These are phyloP conservation scores for Arthroderma sp. DNA, from an alignment of 2,329 filamentous ascomycete species.

Conservation along the genomic window DNA sequence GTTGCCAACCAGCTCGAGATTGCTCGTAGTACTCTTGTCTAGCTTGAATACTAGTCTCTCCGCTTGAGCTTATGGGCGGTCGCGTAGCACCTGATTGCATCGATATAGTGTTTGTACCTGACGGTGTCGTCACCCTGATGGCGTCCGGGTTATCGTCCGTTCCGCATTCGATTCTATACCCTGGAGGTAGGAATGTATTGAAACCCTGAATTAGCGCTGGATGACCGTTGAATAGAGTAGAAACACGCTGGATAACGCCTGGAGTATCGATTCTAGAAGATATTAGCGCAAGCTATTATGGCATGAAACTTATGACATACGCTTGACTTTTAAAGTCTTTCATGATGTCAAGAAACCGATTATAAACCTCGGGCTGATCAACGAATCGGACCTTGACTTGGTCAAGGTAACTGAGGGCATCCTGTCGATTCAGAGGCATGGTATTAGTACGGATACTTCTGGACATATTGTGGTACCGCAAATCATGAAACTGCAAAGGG, in stretches of 20 bases:
- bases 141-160: constrained; percentile 88
- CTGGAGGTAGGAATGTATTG: constrained; percentile 91
- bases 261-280: constrained; percentile 70
- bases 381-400: constrained; percentile 98
- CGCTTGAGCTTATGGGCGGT: constrained; percentile 22
- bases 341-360: constrained; percentile 96
- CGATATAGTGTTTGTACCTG: constrained; percentile 88
- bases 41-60: constrained; percentile 10
- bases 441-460: constrained; percentile 7
- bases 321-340: constrained; percentile 99
- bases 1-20: constrained; percentile 27
- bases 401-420: constrained; percentile 88
- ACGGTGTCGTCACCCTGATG: constrained; percentile 91
- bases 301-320: constrained; percentile 37
- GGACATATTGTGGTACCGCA: too few relatives aligned
- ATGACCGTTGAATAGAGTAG: constrained; percentile 87
- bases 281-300: neutral
- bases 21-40: constrained; percentile 28
- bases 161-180: constrained; percentile 93
- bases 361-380: constrained; percentile 94
- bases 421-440: constrained; percentile 39
- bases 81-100: constrained; percentile 43
- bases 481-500: too few relatives aligned
- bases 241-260: constrained; percentile 92
- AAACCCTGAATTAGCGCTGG: constrained; percentile 94